Evolutionary conservation across 2,329 filamentous ascomycete species (phyloP), one percentile per base, ranked within the genome.

Genomic region (Beauveria varroae): DNA sequence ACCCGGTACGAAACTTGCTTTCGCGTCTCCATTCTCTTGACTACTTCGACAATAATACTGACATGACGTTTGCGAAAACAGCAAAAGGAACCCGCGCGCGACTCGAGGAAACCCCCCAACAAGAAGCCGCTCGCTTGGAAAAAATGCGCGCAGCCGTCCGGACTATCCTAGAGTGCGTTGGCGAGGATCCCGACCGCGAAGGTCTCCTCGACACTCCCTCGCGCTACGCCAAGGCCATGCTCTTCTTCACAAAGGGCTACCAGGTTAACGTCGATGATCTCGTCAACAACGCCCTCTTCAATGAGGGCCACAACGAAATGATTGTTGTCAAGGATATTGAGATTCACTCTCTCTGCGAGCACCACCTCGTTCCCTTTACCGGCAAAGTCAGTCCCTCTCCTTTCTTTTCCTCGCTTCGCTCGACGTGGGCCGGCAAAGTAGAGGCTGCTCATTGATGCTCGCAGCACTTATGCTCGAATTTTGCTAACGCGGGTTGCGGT

Each of bases 271-370:
- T 97, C 60, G 82, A 86, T 64, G 90, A 96, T 71, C 89, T 98
- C 66, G 90, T 98, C 64, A 98, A 98, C 73, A 85, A 88, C 61
- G 95, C 95, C 20, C 90, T 98, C 59, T 99, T 99, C 76, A 89
- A 96, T 69, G 95, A 98, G 74, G 91, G 93, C 64, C 93, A 98
- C 71, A 95, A 96, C 70, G 95, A 99, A 76, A 84, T 99, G 78
- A 93, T 99, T 34, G 96, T 98, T 69, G 91, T 99, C 63, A 96
- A 96, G 77, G 93, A 98, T 70, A 98, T 99, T 69, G 93, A 97
- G 72, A 85, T 98, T 14, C 96, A 92, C 75, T 93, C 89, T 65
- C 80, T 98, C 49, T 99, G 95, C 79, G 95, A 99, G 78, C 95
- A 99, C 74, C 95, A 99, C 72, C 83, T 99, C 72, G 93, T 99